A percentile compares a stretch with the other conserved stretches of the same genome.
Conservation (phyloP, 306 rosid species). For the Fagus crenata region DNA sequence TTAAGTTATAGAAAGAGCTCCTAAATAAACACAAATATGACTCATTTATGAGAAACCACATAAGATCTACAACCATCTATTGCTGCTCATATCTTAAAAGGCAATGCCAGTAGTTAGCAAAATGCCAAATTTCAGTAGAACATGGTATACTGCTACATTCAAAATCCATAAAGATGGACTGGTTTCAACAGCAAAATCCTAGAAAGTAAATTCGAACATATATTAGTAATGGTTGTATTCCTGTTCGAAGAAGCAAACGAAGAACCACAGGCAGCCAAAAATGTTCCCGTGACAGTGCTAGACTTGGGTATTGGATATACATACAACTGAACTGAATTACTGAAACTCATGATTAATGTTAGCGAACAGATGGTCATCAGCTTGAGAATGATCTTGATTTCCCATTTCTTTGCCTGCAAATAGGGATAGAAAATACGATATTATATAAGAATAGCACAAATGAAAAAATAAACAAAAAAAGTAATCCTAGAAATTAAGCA, state of each 20-base stretch:
- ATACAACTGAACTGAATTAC: conserved; percentile 34
- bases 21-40: too few relatives aligned
- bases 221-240: conserved; percentile 6
- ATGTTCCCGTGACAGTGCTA: conserved; percentile 30
- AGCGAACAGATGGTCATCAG: conserved; percentile 43
- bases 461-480: background rate
- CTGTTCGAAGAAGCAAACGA: conserved; percentile 32
- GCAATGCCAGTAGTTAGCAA: background rate
- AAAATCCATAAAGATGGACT: conserved; percentile 2
- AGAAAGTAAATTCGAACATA: conserved; percentile 1
- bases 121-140: background rate
- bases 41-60: too few relatives aligned
- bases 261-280: conserved; percentile 39
- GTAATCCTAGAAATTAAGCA: conserved; percentile 29
- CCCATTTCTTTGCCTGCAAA: conserved; percentile 79
- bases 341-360: conserved; percentile 36
- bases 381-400: conserved; percentile 61
- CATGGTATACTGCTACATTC: background rate
- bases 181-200: conserved; percentile 17
- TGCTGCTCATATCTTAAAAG: background rate
- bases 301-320: conserved; percentile 29
- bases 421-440: conserved; percentile 13
- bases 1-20: too few relatives aligned
- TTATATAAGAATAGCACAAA: conserved; percentile 15
- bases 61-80: too few relatives aligned